A percentile compares a stretch with the other conserved stretches of the same genome.
Evolutionary conservation across 2,329 filamentous ascomycete species (phyloP).

Genomic region (Dactylonectria estremocensis): DNA sequence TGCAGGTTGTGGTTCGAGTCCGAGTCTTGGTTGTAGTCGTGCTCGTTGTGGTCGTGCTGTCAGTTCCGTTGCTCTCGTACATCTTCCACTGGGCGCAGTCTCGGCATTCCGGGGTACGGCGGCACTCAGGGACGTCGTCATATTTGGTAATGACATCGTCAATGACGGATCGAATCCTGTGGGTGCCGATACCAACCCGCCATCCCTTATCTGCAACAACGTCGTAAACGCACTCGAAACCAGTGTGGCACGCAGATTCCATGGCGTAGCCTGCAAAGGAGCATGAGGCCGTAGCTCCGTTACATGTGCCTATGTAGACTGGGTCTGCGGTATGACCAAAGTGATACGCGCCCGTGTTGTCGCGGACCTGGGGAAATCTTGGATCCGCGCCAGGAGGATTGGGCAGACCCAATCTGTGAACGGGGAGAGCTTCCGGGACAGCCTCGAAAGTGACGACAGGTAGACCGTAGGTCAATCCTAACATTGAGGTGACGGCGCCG

Average conservation of each 20-base stretch:
- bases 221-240: slow-evolving; percentile 90
- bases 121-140: slow-evolving; percentile 83
- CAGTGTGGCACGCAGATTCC: slow-evolving; percentile 93
- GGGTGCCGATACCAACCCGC: slow-evolving; percentile 91
- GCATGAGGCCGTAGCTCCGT: slow-evolving; percentile 89
- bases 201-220: slow-evolving; percentile 93
- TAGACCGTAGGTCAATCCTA: slow-evolving; percentile 91
- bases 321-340: slow-evolving; percentile 97
- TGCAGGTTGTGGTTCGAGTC: slow-evolving; percentile 88
- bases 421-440: slow-evolving; percentile 90
- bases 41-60: slow-evolving; percentile 76
- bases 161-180: slow-evolving; percentile 92
- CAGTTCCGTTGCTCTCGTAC: slow-evolving; percentile 91
- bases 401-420: slow-evolving; percentile 86
- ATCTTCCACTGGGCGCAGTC: slow-evolving; percentile 97
- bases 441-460: slow-evolving; percentile 95
- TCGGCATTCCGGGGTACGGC: slow-evolving; percentile 82
- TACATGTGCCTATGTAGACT: slow-evolving; percentile 94
- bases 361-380: slow-evolving; percentile 77
- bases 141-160: slow-evolving; percentile 89
- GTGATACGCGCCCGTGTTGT: slow-evolving; percentile 86
- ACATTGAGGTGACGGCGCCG: slow-evolving; percentile 88
- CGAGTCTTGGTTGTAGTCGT: slow-evolving; percentile 74
- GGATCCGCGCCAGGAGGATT: slow-evolving; percentile 85
- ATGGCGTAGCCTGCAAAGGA: slow-evolving; percentile 94